Conservation (phyloP, 208 protist species). For the Porcisia deanei region DNA sequence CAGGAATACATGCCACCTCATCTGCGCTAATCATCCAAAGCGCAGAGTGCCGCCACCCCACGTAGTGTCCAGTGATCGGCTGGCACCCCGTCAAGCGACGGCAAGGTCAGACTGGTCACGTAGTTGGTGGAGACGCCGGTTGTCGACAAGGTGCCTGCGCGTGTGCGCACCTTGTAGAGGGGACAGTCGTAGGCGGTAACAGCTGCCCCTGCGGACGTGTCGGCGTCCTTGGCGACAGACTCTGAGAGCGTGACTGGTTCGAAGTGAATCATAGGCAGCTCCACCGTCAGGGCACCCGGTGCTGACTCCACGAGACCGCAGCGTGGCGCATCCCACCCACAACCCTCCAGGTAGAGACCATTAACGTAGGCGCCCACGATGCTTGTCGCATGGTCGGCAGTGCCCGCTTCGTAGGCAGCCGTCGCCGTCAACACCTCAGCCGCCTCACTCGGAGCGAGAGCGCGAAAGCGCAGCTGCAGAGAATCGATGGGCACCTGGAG, state of each 20-base stretch:
- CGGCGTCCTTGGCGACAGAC: not conserved
- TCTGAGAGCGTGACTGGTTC: conserved; percentile 68
- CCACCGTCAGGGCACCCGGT: conserved; percentile 81
- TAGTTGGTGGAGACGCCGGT: conserved; percentile 93
- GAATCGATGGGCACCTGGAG: conserved; percentile 90
- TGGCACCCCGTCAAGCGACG: conserved; percentile 46
- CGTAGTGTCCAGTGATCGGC: conserved; percentile 92
- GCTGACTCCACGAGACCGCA: conserved; percentile 73
- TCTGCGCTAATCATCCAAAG: conserved; percentile 73
- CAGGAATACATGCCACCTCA: not conserved
- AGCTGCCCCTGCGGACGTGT: conserved; percentile 8
- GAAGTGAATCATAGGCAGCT: conserved; percentile 89
- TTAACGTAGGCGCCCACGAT: conserved; percentile 88
- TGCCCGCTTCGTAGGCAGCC: conserved; percentile 28
- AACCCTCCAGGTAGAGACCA: conserved; percentile 92
- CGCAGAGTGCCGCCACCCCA: conserved; percentile 90
- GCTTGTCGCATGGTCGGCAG: conserved; percentile 28
- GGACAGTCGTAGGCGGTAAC: conserved; percentile 79
- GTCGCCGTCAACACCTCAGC: conserved; percentile 21
- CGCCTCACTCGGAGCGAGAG: conserved; percentile 33
- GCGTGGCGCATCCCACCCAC: conserved; percentile 55
- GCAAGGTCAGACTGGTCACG: conserved; percentile 81
- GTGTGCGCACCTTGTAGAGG: conserved; percentile 92
- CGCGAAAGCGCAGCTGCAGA: conserved; percentile 72
- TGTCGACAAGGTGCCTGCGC: conserved; percentile 88